Conservation (phyloP, 2,329 filamentous ascomycete species). For the Sporothrix mexicana region DNA sequence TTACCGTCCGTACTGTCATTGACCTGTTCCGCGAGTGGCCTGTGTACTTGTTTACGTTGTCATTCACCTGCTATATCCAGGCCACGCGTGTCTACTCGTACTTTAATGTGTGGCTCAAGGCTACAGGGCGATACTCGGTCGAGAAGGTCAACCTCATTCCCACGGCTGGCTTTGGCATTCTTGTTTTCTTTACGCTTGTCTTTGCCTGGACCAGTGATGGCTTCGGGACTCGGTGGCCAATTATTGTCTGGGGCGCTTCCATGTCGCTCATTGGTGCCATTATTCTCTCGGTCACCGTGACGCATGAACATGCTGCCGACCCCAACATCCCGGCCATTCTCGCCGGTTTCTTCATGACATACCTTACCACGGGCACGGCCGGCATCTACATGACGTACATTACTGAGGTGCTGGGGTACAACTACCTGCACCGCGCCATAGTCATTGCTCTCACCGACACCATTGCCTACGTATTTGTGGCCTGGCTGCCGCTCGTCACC, state of each 20-base stretch:
- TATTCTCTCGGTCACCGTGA: conserved; percentile 30
- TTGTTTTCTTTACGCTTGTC: conserved; percentile 53
- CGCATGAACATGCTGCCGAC: neutral
- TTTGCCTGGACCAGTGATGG: conserved; percentile 61
- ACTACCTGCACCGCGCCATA: conserved; percentile 33
- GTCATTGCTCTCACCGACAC: conserved; percentile 36
- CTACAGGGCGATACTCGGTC: conserved; percentile 47
- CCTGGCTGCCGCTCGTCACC: conserved; percentile 35
- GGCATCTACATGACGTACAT: conserved; percentile 35
- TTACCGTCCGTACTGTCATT: conserved; percentile 14
- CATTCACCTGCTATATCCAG: conserved; percentile 35
- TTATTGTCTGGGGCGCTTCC: conserved; percentile 47
- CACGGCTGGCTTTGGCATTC: conserved; percentile 42
- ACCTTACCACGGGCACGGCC: conserved; percentile 32
- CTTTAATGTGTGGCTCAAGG: conserved; percentile 39
- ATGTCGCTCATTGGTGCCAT: conserved; percentile 34
- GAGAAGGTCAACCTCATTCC: conserved; percentile 56
- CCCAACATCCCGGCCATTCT: conserved; percentile 31
- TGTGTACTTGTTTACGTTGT: conserved; percentile 35
- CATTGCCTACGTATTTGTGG: conserved; percentile 33
- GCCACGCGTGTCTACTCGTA: conserved; percentile 36
- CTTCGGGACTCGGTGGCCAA: conserved; percentile 55
- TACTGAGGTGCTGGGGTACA: conserved; percentile 35
- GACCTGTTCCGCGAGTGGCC: conserved; percentile 35
- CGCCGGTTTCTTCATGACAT: conserved; percentile 34